Evolutionary conservation across 768 basidiomycete species (phyloP).

Genomic region (Cantharellus anzutake): DNA sequence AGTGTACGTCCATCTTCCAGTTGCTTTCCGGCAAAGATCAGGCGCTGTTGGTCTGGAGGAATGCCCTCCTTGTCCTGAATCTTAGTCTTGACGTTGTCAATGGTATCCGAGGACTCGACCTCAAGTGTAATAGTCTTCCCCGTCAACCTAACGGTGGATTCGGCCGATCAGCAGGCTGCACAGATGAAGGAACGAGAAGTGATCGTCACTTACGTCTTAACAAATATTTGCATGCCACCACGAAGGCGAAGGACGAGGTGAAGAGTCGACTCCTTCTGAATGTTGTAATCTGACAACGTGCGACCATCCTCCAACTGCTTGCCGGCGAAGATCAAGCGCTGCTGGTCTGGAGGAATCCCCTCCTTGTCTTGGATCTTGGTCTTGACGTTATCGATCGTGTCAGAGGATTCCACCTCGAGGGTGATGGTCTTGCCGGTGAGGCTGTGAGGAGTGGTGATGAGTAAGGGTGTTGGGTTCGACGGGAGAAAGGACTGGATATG

Average conservation of each 20-base stretch:
- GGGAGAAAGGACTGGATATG: not conserved
- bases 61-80: conserved; percentile 17
- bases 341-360: conserved; percentile 45
- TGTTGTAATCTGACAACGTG: conserved; percentile 88
- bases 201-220: conserved; percentile 18
- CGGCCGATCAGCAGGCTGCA: not conserved
- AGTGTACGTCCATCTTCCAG: conserved; percentile 86
- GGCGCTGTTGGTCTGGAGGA: conserved; percentile 25
- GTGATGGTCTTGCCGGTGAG: conserved; percentile 7
- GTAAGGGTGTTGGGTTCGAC: not conserved
- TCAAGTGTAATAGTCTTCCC: conserved; percentile 27
- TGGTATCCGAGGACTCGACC: conserved; percentile 21
- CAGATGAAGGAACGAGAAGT: not conserved
- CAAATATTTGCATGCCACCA: conserved; percentile 28
- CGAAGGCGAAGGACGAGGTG: conserved; percentile 43
- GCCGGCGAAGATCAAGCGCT: conserved; percentile 96
- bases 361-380: conserved; percentile 12
- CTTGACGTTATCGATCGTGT: conserved; percentile 12
- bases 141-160: conserved; percentile 17
- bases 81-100: conserved; percentile 20
- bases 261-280: conserved; percentile 98
- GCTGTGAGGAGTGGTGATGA: not conserved
- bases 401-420: conserved; percentile 6
- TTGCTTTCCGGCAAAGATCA: conserved; percentile 79
- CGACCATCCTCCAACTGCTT: conserved; percentile 99